Evolutionary conservation across 208 protist species (phyloP), one percentile per base, ranked within the genome.

Genomic region (Acanthamoeba divionensis): DNA sequence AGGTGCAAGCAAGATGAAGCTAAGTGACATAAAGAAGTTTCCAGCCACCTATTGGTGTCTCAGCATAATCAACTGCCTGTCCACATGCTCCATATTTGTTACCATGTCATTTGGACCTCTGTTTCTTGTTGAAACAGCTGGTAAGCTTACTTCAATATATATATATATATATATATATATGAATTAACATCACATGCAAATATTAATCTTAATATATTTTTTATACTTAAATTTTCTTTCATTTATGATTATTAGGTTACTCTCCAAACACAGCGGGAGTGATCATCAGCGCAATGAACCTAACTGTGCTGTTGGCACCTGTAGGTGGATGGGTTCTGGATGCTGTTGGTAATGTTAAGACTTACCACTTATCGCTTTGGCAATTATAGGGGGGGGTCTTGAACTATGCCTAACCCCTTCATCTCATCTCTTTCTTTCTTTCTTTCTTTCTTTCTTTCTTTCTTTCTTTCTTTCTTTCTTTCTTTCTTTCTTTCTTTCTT

Each of bases 21-120:
- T 82, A 13, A 54, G 71, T 31, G 45, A 82, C 47, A 82, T 82
- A 26, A 54, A 57, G n/a, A 50, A 82, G 26, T 82, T 82, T 18
- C 71, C 71, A 24, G 71, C 71, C 38, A 82, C 48, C 47, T 82
- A 45, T 31, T 82, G 71, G 71, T 82, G 71, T 31, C 71, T 82
- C 6, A 62, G 48, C 21, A 29, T 82, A 50, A 82, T 82, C 47
- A 82, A 82, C 18, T 82, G 71, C 71, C 71, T 82, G 45, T 82
- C 71, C 24, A 82, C 71, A 24, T 82, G 71, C 71, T 82, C 71
- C 26, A 82, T 82, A 12, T 82, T 82, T 29, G 71, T 82, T 26
- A 62, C 71, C 5, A 82, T 82, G 71, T 82, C 71, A 21, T 82
- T 82, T 57, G 71, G 71, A 3, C 71, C 71, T 8, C 44, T 82